Percentiles rank a stretch among this genome's conserved stretches.
Evolutionary conservation across 805 yeast genomes (phyloP).

Genomic region (Metschnikowia lochheadii): DNA sequence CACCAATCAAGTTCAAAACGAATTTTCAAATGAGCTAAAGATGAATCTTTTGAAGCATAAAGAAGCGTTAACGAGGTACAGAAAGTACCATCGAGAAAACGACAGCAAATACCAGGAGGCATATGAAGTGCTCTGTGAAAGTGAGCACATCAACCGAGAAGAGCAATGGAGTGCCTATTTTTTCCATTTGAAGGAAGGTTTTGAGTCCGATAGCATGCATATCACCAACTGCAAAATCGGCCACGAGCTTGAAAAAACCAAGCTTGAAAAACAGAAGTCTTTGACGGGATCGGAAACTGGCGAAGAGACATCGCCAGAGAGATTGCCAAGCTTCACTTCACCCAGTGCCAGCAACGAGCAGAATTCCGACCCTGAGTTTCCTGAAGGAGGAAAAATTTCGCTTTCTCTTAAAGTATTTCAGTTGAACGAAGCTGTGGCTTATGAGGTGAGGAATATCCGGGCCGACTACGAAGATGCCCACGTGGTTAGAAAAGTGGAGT

Average conservation of each 20-base stretch:
- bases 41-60: neutral
- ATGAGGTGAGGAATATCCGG: constrained; percentile 12
- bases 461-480: constrained; percentile 11
- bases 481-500: constrained; percentile 9
- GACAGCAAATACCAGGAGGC: neutral
- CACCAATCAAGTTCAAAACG: neutral
- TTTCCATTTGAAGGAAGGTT: neutral
- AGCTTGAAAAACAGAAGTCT: neutral
- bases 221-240: constrained; percentile 2
- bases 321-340: neutral
- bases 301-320: neutral
- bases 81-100: neutral
- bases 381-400: constrained; percentile 2
- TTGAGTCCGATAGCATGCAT: neutral
- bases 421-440: constrained; percentile 15
- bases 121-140: constrained; percentile 1
- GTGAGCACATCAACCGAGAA: neutral
- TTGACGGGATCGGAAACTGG: neutral
- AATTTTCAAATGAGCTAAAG: neutral
- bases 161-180: constrained; percentile 1
- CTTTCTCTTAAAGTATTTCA: constrained; percentile 9
- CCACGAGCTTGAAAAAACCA: neutral
- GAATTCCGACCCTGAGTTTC: neutral
- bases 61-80: neutral
- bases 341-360: neutral